phyloP scores from a whole-genome alignment of 352 stramenopile species.

The Phytophthora pseudosyringae region DNA sequence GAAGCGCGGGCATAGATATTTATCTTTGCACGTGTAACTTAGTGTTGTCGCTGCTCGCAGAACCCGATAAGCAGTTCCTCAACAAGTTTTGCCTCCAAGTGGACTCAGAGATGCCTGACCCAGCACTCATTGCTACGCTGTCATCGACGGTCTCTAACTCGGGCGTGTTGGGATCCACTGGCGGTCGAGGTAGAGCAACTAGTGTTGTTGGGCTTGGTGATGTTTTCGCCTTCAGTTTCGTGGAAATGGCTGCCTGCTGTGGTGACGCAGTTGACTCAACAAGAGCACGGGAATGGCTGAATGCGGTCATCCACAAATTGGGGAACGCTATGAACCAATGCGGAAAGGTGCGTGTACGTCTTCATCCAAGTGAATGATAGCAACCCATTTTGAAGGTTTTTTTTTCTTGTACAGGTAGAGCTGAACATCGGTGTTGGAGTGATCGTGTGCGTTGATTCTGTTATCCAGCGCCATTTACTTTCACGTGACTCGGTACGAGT shows the following conservation, averaged over 20 bases:
- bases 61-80: conserved; percentile 64
- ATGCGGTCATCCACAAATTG: conserved; percentile 59
- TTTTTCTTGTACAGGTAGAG: conserved; percentile 50
- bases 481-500: conserved; percentile 51
- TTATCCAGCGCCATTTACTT: conserved; percentile 64
- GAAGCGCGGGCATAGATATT: neutral
- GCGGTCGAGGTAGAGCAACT: conserved; percentile 3
- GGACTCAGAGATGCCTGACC: conserved; percentile 30
- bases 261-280: conserved; percentile 46
- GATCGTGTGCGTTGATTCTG: conserved; percentile 47
- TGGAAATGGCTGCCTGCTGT: conserved; percentile 79
- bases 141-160: conserved; percentile 8
- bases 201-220: conserved; percentile 17
- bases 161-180: conserved; percentile 1
- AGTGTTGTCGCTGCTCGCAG: conserved; percentile 24
- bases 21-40: neutral
- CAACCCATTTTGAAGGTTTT: neutral
- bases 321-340: conserved; percentile 63
- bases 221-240: conserved; percentile 56
- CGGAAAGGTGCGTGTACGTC: conserved; percentile 39
- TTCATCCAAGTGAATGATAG: neutral
- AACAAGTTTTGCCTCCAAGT: conserved; percentile 56
- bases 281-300: conserved; percentile 70
- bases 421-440: conserved; percentile 69
- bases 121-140: conserved; percentile 13